phyloP scores from a whole-genome alignment of 371 early-diverging fungal genomes.

The Sporodiniella umbellata region DNA sequence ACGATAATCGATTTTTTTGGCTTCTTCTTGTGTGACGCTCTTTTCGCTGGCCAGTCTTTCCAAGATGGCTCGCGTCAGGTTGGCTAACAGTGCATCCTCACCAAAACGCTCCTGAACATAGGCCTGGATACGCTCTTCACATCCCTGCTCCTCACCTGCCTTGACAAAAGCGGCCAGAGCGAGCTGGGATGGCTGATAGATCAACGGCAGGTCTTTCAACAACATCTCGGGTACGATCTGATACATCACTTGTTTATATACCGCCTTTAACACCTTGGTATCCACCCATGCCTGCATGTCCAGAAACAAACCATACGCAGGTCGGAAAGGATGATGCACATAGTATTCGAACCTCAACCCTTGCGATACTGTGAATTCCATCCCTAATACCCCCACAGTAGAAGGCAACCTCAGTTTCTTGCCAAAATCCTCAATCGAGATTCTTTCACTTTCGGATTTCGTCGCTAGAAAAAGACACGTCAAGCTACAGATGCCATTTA shows the following conservation, averaged over 20 bases:
- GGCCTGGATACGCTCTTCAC: slow-evolving; percentile 26
- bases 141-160: slow-evolving; percentile 59
- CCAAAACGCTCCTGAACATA: slow-evolving; percentile 40
- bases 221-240: slow-evolving; percentile 57
- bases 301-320: slow-evolving; percentile 81
- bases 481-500: slow-evolving; percentile 33
- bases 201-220: slow-evolving; percentile 73
- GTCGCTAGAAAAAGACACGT: slow-evolving; percentile 86
- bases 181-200: slow-evolving; percentile 84
- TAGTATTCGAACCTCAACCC: slow-evolving; percentile 82
- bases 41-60: slow-evolving; percentile 32
- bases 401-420: slow-evolving; percentile 29
- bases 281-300: slow-evolving; percentile 63
- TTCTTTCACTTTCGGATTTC: slow-evolving; percentile 79
- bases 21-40: slow-evolving; percentile 39
- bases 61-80: slow-evolving; percentile 48
- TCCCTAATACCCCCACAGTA: slow-evolving; percentile 41
- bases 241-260: slow-evolving; percentile 46
- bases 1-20: slow-evolving; percentile 59
- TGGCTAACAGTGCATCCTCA: slow-evolving; percentile 21
- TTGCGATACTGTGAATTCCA: slow-evolving; percentile 80
- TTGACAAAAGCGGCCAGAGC: slow-evolving; percentile 75
- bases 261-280: slow-evolving; percentile 47
- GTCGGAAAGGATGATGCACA: slow-evolving; percentile 81
- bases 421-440: slow-evolving; percentile 75